Conservation (phyloP, 2,329 filamentous ascomycete genomes). For the Claviceps spartinae region DNA sequence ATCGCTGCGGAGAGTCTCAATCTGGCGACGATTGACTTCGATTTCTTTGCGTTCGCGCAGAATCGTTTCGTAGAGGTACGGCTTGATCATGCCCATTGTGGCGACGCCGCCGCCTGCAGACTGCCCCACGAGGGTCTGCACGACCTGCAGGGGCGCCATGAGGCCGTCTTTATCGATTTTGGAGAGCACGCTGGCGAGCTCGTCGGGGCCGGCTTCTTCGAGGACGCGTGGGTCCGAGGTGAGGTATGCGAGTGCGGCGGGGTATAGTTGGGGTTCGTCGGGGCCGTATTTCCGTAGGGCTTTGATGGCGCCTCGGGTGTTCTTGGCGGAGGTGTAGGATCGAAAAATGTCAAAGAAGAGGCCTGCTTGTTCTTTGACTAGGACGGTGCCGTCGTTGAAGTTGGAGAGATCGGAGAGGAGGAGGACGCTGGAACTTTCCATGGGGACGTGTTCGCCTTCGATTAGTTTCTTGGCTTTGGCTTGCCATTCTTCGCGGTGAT, state of each 20-base stretch:
- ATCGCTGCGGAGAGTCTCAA: constrained; percentile 70
- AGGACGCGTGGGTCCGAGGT: constrained; percentile 72
- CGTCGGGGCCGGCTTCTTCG: constrained; percentile 69
- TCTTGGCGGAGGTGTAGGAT: constrained; percentile 83
- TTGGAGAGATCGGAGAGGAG: constrained; percentile 83
- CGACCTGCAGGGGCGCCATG: constrained; percentile 92
- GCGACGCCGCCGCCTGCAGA: constrained; percentile 48
- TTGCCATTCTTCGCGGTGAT: constrained; percentile 64
- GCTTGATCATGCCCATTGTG: constrained; percentile 95
- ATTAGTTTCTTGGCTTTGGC: constrained; percentile 81
- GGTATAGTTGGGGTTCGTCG: constrained; percentile 81
- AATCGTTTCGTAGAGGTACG: constrained; percentile 80
- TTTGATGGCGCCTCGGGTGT: constrained; percentile 80
- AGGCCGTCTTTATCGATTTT: constrained; percentile 84
- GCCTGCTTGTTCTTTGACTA: constrained; percentile 88
- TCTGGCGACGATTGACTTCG: constrained; percentile 61
- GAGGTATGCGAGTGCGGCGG: constrained; percentile 85
- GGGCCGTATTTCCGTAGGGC: constrained; percentile 85
- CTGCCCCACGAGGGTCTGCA: constrained; percentile 71
- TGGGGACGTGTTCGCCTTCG: constrained; percentile 64
- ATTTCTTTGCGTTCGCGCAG: constrained; percentile 82
- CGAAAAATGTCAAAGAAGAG: constrained; percentile 92
- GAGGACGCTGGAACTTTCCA: constrained; percentile 89
- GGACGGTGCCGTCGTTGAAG: constrained; percentile 78
- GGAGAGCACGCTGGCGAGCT: constrained; percentile 65